Conservation (phyloP, 2,329 filamentous ascomycete species). For the Talaromyces sp. region DNA sequence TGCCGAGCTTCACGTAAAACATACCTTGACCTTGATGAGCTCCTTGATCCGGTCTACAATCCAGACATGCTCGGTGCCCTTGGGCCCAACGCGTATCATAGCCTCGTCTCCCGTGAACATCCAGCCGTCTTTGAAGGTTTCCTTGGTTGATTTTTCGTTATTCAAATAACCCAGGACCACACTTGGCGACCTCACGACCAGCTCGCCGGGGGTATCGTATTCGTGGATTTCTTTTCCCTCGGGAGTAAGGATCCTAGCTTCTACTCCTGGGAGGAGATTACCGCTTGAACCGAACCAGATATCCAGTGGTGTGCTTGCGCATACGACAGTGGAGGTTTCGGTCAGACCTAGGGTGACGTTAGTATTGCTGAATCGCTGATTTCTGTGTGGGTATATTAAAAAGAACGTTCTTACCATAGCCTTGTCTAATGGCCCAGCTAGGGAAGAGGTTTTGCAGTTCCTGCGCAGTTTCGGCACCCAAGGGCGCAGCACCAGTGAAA, state of each 20-base stretch:
- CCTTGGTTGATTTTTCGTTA: conserved; percentile 74
- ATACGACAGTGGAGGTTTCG: conserved; percentile 68
- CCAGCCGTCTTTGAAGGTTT: conserved; percentile 77
- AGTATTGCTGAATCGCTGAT: not conserved
- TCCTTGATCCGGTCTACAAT: conserved; percentile 80
- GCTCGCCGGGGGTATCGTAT: conserved; percentile 72
- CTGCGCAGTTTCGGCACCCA: conserved; percentile 66
- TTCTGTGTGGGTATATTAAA: not conserved
- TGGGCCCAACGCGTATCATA: conserved; percentile 57
- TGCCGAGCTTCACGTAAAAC: not conserved
- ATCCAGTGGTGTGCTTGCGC: conserved; percentile 53
- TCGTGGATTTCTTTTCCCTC: conserved; percentile 66
- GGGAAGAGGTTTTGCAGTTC: conserved; percentile 60
- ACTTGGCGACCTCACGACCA: conserved; percentile 70
- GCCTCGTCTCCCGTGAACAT: conserved; percentile 84
- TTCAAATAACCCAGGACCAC: conserved; percentile 80
- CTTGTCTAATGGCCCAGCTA: conserved; percentile 62
- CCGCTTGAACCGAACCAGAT: conserved; percentile 68
- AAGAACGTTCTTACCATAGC: conserved; percentile 53
- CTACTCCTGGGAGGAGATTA: conserved; percentile 59
- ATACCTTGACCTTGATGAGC: conserved; percentile 70
- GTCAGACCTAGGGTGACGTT: conserved; percentile 56
- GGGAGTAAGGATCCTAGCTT: conserved; percentile 60
- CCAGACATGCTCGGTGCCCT: conserved; percentile 73
- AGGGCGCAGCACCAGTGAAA: conserved; percentile 72